These are phyloP conservation scores for Bromus sterilis DNA, from an alignment of 176 grass and related monocot species.

Conservation along the genomic window DNA sequence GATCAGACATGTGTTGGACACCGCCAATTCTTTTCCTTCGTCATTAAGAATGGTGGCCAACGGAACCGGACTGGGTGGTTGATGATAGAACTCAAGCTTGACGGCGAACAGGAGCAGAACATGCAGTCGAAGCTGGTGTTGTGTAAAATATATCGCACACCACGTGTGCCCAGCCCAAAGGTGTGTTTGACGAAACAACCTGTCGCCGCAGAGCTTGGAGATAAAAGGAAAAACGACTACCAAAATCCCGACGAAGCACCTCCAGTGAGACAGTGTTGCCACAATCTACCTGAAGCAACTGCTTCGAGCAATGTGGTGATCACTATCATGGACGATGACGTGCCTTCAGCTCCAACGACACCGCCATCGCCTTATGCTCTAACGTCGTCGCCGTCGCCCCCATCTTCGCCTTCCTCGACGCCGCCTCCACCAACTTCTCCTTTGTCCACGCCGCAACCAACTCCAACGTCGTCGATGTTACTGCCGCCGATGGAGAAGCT, in stretches of 20 bases:
- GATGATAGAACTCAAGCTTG: background rate
- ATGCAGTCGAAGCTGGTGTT: background rate
- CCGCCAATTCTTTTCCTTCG: background rate
- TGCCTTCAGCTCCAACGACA: background rate
- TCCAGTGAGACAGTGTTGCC: background rate
- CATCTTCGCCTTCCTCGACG: background rate
- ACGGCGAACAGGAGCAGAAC: background rate
- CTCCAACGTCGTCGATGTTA: background rate
- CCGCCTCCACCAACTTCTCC: background rate
- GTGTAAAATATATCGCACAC: background rate
- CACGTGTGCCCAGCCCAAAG: background rate
- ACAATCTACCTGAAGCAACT: background rate
- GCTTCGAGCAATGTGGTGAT: background rate
- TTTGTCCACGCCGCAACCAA: background rate
- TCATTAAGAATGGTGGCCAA: background rate
- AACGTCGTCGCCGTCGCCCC: background rate
- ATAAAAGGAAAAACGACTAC: background rate
- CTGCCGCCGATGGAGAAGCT: background rate
- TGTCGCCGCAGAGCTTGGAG: background rate
- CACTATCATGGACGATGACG: background rate
- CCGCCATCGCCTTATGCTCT: background rate
- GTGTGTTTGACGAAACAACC: background rate
- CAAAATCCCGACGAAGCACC: background rate
- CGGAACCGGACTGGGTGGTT: constrained; percentile 1
- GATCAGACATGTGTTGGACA: background rate